Percentiles rank a stretch among this genome's conserved stretches.
Evolutionary conservation across 1,284 basidiomycete species (phyloP).

Genomic region (Cystobasidium pallidum): DNA sequence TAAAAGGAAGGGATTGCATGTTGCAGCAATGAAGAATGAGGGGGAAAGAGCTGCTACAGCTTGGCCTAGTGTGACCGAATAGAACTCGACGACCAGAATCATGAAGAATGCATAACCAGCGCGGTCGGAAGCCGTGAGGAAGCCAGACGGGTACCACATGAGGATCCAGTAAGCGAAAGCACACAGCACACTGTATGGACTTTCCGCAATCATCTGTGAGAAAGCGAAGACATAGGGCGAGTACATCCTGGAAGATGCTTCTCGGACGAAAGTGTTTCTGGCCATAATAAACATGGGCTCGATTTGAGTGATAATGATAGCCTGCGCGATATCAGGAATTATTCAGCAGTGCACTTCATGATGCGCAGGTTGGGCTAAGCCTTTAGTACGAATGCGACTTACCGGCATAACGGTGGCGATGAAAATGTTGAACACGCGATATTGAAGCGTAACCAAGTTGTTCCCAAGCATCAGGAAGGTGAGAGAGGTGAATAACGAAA

Average conservation of each 20-base stretch:
- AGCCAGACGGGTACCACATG: slow-evolving; percentile 67
- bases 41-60: slow-evolving; percentile 74
- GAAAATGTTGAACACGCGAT: slow-evolving; percentile 65
- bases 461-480: slow-evolving; percentile 78
- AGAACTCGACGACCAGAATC: slow-evolving; percentile 71
- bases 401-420: slow-evolving; percentile 50
- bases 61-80: slow-evolving; percentile 74
- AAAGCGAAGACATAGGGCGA: slow-evolving; percentile 80
- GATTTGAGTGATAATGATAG: slow-evolving; percentile 76
- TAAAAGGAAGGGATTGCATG: slow-evolving; percentile 75
- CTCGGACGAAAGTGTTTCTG: slow-evolving; percentile 66
- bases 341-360: background rate
- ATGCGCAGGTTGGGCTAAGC: slow-evolving; percentile 53
- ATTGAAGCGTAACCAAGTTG: slow-evolving; percentile 74
- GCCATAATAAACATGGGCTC: slow-evolving; percentile 85
- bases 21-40: slow-evolving; percentile 67
- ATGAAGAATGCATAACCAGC: slow-evolving; percentile 76
- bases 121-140: slow-evolving; percentile 56
- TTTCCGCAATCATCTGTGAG: slow-evolving; percentile 71
- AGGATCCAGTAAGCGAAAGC: slow-evolving; percentile 73
- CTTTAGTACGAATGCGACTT: slow-evolving; percentile 52
- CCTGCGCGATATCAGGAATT: slow-evolving; percentile 67
- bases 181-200: slow-evolving; percentile 73
- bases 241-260: slow-evolving; percentile 64
- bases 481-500: slow-evolving; percentile 76